phyloP scores from a whole-genome alignment of 2,329 filamentous ascomycete genomes.

The Hirsutella thompsonii region DNA sequence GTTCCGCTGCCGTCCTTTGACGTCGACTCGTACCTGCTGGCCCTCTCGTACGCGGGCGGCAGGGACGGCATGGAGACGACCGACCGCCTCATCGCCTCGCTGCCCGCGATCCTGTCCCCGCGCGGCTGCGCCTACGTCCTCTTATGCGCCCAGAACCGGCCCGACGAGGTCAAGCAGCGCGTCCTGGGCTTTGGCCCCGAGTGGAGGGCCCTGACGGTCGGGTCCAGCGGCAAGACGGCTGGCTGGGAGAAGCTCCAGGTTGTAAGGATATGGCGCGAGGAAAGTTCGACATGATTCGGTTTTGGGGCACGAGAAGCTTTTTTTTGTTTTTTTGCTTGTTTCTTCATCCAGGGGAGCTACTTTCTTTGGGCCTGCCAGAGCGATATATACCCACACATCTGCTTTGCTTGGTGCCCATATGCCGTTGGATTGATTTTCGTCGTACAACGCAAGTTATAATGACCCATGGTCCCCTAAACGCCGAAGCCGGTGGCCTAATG shows the following conservation, averaged over 20 bases:
- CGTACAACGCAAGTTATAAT: neutral
- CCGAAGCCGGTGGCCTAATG: neutral
- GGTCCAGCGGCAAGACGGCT: constrained; percentile 70
- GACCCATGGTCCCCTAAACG: neutral
- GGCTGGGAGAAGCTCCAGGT: constrained; percentile 94
- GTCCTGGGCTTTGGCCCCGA: constrained; percentile 36
- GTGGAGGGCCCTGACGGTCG: constrained; percentile 70
- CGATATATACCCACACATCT: neutral
- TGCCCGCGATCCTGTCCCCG: constrained; percentile 50
- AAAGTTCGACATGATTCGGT: neutral
- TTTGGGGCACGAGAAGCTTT: constrained; percentile 2
- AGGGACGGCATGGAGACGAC: constrained; percentile 90
- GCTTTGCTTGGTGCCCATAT: neutral
- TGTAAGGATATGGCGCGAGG: constrained; percentile 65
- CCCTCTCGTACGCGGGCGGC: constrained; percentile 81
- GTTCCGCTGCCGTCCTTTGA: constrained; percentile 51
- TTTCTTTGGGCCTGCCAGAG: neutral
- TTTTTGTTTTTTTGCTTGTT: no score
- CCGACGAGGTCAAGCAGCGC: constrained; percentile 54
- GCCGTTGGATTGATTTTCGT: neutral
- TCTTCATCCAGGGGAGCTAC: neutral
- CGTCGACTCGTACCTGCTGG: constrained; percentile 69
- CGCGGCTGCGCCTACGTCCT: constrained; percentile 80
- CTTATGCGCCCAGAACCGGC: constrained; percentile 82
- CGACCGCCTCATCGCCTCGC: constrained; percentile 56